These are phyloP conservation scores for Xylaria castorea DNA, from an alignment of 495 filamentous ascomycete genomes.

Conservation along the genomic window DNA sequence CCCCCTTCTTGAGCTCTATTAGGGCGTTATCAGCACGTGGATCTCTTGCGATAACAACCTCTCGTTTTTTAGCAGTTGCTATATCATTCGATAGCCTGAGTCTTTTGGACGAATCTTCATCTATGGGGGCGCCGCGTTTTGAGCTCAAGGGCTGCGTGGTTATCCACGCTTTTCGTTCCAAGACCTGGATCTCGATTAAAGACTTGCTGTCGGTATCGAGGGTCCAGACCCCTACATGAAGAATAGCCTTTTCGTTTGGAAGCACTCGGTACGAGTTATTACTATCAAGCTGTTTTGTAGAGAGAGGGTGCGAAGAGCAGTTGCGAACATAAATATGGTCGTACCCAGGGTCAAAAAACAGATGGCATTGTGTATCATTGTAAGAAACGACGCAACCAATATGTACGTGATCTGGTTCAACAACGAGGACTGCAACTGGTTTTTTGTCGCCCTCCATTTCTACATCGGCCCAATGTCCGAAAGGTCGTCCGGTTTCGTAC, in stretches of 20 bases:
- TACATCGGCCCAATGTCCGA: background rate
- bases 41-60: background rate
- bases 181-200: background rate
- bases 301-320: background rate
- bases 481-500: background rate
- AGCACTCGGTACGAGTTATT: background rate
- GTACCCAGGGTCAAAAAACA: background rate
- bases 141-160: background rate
- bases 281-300: background rate
- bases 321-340: background rate
- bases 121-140: background rate
- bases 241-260: background rate
- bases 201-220: background rate
- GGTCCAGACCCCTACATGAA: background rate
- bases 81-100: background rate
- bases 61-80: too few species aligned
- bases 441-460: background rate
- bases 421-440: background rate
- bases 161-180: background rate
- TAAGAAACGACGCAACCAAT: background rate
- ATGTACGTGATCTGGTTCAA: slow-evolving; percentile 3
- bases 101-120: background rate
- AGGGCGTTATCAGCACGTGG: background rate
- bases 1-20: background rate
- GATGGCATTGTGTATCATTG: background rate